phyloP scores from a whole-genome alignment of 306 rosid species.

The Trifolium subterraneum region DNA sequence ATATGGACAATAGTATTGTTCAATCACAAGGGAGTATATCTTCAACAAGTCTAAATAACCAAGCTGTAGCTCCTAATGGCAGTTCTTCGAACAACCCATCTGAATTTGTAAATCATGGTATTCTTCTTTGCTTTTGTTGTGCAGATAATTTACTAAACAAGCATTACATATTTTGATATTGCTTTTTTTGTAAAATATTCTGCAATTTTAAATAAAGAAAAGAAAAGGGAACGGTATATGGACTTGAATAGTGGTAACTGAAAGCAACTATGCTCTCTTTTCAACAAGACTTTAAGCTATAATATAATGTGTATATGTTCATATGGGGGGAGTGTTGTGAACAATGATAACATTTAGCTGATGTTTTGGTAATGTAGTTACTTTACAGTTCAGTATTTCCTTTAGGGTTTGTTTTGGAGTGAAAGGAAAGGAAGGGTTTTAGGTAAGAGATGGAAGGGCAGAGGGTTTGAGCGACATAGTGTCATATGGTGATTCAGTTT shows the following conservation, averaged over 20 bases:
- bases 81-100: conserved; percentile 58
- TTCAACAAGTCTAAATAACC: conserved; percentile 76
- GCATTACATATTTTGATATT: conserved; percentile 5
- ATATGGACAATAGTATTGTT: conserved; percentile 90
- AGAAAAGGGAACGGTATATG: neutral
- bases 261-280: neutral
- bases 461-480: neutral
- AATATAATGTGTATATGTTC: neutral
- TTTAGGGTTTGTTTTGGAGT: neutral
- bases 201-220: neutral
- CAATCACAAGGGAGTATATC: conserved; percentile 93
- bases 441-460: neutral
- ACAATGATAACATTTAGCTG: conserved; percentile 4
- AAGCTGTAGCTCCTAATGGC: conserved; percentile 60
- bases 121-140: conserved; percentile 30
- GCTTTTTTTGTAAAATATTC: neutral
- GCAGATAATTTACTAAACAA: conserved; percentile 18
- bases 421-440: neutral
- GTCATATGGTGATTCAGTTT: conserved; percentile 7
- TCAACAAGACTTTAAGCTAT: neutral
- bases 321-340: neutral
- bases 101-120: conserved; percentile 87
- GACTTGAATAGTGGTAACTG: neutral
- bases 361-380: conserved; percentile 17
- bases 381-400: neutral